phyloP scores from a whole-genome alignment of 2,329 filamentous ascomycete genomes.

The Colletotrichum destructivum region DNA sequence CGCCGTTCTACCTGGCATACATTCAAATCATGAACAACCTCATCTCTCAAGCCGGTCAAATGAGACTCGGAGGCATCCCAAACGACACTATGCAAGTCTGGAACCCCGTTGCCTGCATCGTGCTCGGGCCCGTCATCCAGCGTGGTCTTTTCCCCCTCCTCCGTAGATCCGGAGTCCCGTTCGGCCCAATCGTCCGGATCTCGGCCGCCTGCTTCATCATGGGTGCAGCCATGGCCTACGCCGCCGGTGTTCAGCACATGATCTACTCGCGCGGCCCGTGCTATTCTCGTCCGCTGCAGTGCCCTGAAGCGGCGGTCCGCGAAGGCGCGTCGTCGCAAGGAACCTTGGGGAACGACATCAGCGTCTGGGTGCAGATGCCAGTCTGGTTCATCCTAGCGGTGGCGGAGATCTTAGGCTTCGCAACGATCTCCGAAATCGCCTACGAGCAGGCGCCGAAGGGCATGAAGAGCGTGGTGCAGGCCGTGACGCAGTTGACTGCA shows the following conservation, averaged over 20 bases:
- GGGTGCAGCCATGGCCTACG: slow-evolving; percentile 62
- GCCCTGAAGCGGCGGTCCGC: slow-evolving; percentile 42
- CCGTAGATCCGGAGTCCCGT: slow-evolving; percentile 60
- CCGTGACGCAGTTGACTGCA: slow-evolving; percentile 45
- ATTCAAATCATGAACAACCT: slow-evolving; percentile 70
- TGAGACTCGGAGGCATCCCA: slow-evolving; percentile 66
- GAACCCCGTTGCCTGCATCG: slow-evolving; percentile 67
- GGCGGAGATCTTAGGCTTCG: slow-evolving; percentile 59
- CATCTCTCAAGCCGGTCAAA: slow-evolving; percentile 68
- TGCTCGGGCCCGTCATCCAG: slow-evolving; percentile 69
- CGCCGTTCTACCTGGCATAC: slow-evolving; percentile 56
- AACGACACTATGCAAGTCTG: slow-evolving; percentile 71
- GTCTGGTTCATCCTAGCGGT: slow-evolving; percentile 56
- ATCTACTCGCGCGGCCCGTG: slow-evolving; percentile 48
- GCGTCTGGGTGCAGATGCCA: slow-evolving; percentile 57
- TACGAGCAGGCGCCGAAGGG: slow-evolving; percentile 59
- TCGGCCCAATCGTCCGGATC: slow-evolving; percentile 69
- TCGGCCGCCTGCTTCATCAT: slow-evolving; percentile 65
- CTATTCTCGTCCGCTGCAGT: slow-evolving; percentile 45
- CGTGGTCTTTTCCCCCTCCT: slow-evolving; percentile 65
- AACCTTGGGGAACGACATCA: slow-evolving; percentile 50
- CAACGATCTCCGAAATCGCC: slow-evolving; percentile 59
- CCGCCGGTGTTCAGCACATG: slow-evolving; percentile 63
- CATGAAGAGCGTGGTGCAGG: slow-evolving; percentile 54
- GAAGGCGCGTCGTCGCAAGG: slow-evolving; percentile 23